Evolutionary conservation across 2,329 filamentous ascomycete species (phyloP).

Genomic region (Stagonosporopsis cucurbitacearum): DNA sequence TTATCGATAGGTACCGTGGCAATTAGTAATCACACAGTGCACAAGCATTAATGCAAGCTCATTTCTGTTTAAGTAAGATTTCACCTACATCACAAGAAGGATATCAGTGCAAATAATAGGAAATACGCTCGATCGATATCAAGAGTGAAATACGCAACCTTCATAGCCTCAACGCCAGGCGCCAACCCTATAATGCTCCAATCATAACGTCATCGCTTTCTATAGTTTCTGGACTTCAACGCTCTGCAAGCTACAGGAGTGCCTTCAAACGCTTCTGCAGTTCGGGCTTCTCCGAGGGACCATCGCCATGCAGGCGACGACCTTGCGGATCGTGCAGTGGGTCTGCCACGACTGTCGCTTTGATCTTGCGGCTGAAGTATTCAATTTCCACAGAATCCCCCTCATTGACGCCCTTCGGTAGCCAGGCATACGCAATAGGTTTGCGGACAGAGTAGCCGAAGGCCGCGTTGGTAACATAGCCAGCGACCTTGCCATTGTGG

Average conservation of each 20-base stretch:
- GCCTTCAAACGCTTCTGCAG: slow-evolving; percentile 33
- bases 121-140: neutral
- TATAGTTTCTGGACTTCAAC: slow-evolving; percentile 8
- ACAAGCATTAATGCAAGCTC: neutral
- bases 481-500: slow-evolving; percentile 53
- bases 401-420: slow-evolving; percentile 57
- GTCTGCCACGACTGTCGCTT: slow-evolving; percentile 61
- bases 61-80: no score
- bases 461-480: slow-evolving; percentile 67
- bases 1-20: slow-evolving; percentile 3
- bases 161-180: neutral
- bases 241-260: slow-evolving; percentile 26
- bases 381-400: slow-evolving; percentile 64
- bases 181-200: slow-evolving; percentile 13
- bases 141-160: neutral
- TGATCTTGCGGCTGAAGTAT: slow-evolving; percentile 64
- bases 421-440: slow-evolving; percentile 65
- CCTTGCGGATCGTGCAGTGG: slow-evolving; percentile 57
- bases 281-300: slow-evolving; percentile 24
- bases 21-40: neutral
- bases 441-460: slow-evolving; percentile 67
- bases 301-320: slow-evolving; percentile 44
- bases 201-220: slow-evolving; percentile 23
- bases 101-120: neutral
- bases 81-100: neutral